Percentiles rank a stretch among this genome's conserved stretches.
Conservation (phyloP, 495 filamentous ascomycete species). For the Aspergillus avenaceus region DNA sequence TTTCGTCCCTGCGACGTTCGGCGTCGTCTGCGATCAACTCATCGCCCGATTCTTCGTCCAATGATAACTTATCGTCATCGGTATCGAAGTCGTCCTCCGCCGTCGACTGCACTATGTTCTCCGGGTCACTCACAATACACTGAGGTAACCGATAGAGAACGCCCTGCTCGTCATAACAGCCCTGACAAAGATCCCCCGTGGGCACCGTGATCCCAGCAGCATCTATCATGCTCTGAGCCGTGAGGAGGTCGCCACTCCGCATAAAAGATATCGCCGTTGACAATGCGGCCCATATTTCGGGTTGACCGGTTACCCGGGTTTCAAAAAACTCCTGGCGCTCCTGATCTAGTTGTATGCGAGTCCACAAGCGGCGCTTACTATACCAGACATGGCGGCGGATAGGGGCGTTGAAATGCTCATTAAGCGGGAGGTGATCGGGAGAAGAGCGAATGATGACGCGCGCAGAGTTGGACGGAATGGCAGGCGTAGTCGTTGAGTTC, state of each 20-base stretch:
- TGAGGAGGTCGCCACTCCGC: constrained; percentile 55
- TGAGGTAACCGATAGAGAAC: constrained; percentile 72
- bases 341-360: constrained; percentile 40
- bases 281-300: constrained; percentile 76
- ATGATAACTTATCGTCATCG: constrained; percentile 42
- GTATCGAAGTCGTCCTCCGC: constrained; percentile 38
- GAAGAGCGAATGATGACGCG: constrained; percentile 13
- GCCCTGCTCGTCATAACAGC: constrained; percentile 75
- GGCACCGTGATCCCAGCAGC: constrained; percentile 78
- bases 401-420: constrained; percentile 49
- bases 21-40: constrained; percentile 47
- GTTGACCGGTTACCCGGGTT: constrained; percentile 71
- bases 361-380: constrained; percentile 50
- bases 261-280: constrained; percentile 61
- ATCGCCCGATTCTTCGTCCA: constrained; percentile 43
- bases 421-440: constrained; percentile 21
- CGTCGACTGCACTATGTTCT: constrained; percentile 53
- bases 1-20: constrained; percentile 61
- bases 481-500: constrained; percentile 8
- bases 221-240: constrained; percentile 72
- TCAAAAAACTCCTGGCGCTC: constrained; percentile 71
- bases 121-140: constrained; percentile 71
- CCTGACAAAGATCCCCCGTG: constrained; percentile 64
- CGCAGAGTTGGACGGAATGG: constrained; percentile 12
- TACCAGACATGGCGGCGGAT: constrained; percentile 49